Evolutionary conservation across 495 filamentous ascomycete genomes (phyloP).

Genomic region (Bombardia bombarda): DNA sequence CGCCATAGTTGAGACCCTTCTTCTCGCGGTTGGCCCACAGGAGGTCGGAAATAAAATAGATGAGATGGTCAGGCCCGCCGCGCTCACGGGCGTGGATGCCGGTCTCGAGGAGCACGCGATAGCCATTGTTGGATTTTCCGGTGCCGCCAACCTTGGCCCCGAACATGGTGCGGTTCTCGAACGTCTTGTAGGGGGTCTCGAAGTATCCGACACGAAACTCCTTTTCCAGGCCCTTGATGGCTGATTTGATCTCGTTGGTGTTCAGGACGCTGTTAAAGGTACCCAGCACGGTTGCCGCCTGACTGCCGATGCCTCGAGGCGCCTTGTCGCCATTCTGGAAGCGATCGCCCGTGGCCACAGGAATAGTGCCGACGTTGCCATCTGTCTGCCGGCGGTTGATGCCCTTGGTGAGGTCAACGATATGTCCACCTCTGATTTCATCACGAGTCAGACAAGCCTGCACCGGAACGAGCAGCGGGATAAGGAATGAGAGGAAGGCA

Average conservation of each 20-base stretch:
- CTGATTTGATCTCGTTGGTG: constrained; percentile 8
- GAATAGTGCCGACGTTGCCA: constrained; percentile 1
- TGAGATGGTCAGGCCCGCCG: constrained; percentile 10
- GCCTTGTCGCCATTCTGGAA: constrained; percentile 5
- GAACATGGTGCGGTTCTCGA: constrained; percentile 8
- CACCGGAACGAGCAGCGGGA: neutral
- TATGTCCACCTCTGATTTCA: neutral
- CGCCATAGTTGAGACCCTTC: constrained; percentile 3
- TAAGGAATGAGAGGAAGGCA: neutral
- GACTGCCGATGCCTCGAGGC: constrained; percentile 5
- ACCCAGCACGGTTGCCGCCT: neutral
- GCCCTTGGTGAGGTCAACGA: neutral
- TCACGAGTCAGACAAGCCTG: neutral
- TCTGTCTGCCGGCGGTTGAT: too few relatives aligned
- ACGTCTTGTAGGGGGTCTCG: constrained; percentile 7
- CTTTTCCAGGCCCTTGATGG: constrained; percentile 1
- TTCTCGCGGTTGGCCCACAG: constrained; percentile 1
- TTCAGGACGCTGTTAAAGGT: constrained; percentile 7
- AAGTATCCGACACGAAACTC: constrained; percentile 7
- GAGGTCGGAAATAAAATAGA: constrained; percentile 12
- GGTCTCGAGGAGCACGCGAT: constrained; percentile 5
- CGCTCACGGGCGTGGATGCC: constrained; percentile 15
- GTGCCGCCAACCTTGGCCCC: constrained; percentile 4
- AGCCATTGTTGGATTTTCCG: neutral
- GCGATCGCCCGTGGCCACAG: constrained; percentile 4